Conservation (phyloP, 768 basidiomycete species). For the Paxillus ammoniavirescens region DNA sequence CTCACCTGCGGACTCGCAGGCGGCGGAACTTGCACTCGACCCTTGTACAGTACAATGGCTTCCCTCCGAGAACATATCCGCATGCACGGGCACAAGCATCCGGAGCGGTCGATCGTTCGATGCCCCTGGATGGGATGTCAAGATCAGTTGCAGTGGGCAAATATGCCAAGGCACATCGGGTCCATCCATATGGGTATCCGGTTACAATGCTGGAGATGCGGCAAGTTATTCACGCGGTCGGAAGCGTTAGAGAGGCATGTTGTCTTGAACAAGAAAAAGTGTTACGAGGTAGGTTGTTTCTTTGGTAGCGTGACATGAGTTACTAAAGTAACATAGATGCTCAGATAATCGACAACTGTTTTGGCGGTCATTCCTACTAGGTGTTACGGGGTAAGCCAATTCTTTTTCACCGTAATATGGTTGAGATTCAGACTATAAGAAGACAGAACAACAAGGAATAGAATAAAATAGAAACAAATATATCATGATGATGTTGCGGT, state of each 20-base stretch:
- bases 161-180: constrained; percentile 7
- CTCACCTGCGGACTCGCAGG: constrained; percentile 1
- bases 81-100: constrained; percentile 9
- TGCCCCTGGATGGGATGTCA: constrained; percentile 13
- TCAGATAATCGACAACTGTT: no score
- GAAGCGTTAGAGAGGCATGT: constrained; percentile 3
- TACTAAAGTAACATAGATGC: no score
- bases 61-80: constrained; percentile 11
- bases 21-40: not conserved
- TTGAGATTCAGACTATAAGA: no score
- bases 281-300: not conserved
- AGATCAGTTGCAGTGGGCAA: constrained; percentile 2
- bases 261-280: not conserved
- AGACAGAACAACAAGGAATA: not conserved
- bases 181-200: constrained; percentile 4
- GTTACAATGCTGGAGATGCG: constrained; percentile 1
- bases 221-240: constrained; percentile 4
- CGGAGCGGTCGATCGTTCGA: not conserved
- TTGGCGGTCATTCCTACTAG: no score
- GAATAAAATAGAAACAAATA: no score
- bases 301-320: not conserved
- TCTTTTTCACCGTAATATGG: no score
- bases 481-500: no score
- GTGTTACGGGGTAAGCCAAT: no score
- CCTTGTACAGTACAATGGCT: not conserved